A percentile compares a stretch with the other conserved stretches of the same genome.
Evolutionary conservation across 2,329 filamentous ascomycete genomes (phyloP).

Genomic region (Arachnopeziza araneosa): DNA sequence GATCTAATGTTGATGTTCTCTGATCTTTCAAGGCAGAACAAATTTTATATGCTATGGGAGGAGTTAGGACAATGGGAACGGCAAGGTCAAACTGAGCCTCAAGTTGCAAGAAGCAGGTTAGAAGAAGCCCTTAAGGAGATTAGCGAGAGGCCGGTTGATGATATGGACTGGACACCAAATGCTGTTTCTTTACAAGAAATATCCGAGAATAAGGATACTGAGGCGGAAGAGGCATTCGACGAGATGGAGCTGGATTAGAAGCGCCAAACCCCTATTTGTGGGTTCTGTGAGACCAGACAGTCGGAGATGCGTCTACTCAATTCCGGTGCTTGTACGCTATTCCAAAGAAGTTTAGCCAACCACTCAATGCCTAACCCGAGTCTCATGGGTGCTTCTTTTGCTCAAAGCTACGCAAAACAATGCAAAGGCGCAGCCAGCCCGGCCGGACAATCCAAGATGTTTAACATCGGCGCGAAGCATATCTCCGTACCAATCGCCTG

Average conservation of each 20-base stretch:
- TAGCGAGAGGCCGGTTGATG: slow-evolving; percentile 26
- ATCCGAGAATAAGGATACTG: slow-evolving; percentile 4
- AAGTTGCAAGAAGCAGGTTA: slow-evolving; percentile 19
- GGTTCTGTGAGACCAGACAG: background rate
- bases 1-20: slow-evolving; percentile 28
- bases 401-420: background rate
- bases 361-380: no score
- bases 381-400: background rate
- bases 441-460: background rate
- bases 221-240: slow-evolving; percentile 11
- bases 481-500: no score
- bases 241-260: slow-evolving; percentile 25
- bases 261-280: background rate
- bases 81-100: slow-evolving; percentile 8
- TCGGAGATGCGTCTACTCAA: background rate
- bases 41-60: slow-evolving; percentile 21
- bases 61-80: slow-evolving; percentile 25
- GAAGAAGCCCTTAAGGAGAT: slow-evolving; percentile 25
- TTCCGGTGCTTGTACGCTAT: background rate
- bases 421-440: background rate
- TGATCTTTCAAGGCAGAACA: slow-evolving; percentile 22
- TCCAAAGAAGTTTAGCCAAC: background rate
- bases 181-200: slow-evolving; percentile 23
- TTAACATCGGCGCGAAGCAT: background rate
- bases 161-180: slow-evolving; percentile 32